Conservation (phyloP, 208 protist genomes). For the Wallacemonas sp. region DNA sequence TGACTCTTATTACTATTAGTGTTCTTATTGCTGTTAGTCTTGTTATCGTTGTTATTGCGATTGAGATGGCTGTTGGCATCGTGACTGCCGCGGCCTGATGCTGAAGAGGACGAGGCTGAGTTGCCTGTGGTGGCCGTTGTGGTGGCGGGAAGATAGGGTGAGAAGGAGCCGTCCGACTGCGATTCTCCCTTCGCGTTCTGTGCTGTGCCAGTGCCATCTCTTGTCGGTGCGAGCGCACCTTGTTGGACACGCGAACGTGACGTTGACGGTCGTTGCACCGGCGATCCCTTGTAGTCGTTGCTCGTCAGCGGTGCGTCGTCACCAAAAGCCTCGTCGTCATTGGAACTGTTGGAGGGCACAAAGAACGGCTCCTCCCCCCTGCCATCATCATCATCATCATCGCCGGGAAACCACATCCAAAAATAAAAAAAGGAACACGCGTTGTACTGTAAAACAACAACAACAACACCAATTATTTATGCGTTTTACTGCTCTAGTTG, state of each 20-base stretch:
- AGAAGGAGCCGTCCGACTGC: constrained; percentile 9
- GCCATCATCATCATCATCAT: constrained; percentile 13
- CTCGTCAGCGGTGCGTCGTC: neutral
- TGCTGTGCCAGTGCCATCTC: neutral
- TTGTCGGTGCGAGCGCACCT: neutral
- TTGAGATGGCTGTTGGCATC: too few species aligned
- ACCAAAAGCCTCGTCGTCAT: constrained; percentile 22
- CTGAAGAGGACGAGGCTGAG: neutral
- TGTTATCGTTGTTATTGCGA: too few species aligned
- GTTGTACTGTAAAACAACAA: too few species aligned
- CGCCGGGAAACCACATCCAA: constrained; percentile 1
- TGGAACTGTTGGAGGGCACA: constrained; percentile 26
- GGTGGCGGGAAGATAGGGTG: neutral
- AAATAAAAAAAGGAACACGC: too few species aligned
- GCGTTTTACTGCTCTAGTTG: too few species aligned
- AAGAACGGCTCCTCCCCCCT: constrained; percentile 12
- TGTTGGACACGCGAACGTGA: neutral
- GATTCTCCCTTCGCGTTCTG: too few species aligned
- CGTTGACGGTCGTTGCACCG: neutral
- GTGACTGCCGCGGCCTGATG: neutral
- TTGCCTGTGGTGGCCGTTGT: neutral
- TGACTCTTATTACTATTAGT: too few species aligned
- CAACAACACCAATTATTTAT: too few species aligned
- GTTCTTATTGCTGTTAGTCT: too few species aligned
- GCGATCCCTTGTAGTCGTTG: neutral